A percentile compares a stretch with the other conserved stretches of the same genome.
These are phyloP conservation scores for Trametes sanguinea DNA, from an alignment of 768 basidiomycete species.

Conservation along the genomic window DNA sequence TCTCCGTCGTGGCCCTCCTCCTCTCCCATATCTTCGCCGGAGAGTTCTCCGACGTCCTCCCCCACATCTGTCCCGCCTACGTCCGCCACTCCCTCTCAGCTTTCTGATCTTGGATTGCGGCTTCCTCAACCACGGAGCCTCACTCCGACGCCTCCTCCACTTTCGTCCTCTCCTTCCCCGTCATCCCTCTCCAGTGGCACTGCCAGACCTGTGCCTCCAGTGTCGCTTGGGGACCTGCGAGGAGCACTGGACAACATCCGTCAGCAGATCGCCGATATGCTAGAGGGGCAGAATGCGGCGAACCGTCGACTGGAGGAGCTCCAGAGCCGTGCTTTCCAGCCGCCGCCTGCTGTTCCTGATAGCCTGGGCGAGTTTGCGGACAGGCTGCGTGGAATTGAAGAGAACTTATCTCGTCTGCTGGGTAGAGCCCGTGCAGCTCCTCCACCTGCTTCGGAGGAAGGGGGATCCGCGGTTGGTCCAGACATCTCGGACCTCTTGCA, in stretches of 20 bases:
- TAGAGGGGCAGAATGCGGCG: conserved; percentile 62
- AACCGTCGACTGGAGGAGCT: conserved; percentile 60
- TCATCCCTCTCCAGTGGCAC: conserved; percentile 39
- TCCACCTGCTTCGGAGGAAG: conserved; percentile 20
- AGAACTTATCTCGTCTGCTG: conserved; percentile 27
- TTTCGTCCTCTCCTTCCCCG: conserved; percentile 37
- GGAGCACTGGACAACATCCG: conserved; percentile 59
- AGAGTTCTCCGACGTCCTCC: conserved; percentile 25
- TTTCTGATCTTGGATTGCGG: conserved; percentile 14
- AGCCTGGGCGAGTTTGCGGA: conserved; percentile 30
- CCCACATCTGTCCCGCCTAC: conserved; percentile 15
- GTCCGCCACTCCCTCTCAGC: conserved; percentile 12
- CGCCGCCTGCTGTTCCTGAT: conserved; percentile 1
- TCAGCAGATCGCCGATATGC: conserved; percentile 58
- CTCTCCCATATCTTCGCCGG: conserved; percentile 29
- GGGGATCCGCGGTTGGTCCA: conserved; percentile 34
- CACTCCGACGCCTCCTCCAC: conserved; percentile 32
- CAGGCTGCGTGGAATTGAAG: conserved; percentile 34
- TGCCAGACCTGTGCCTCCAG: conserved; percentile 37
- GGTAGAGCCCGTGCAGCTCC: conserved; percentile 19
- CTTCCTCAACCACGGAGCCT: conserved; percentile 3
- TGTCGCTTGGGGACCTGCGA: conserved; percentile 47
- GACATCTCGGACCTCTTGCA: conserved; percentile 27
- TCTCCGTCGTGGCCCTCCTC: conserved; percentile 41
- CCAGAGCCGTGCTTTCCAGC: conserved; percentile 7